phyloP scores from a whole-genome alignment of 495 filamentous ascomycete species.

The Penicillium ochrochloron region DNA sequence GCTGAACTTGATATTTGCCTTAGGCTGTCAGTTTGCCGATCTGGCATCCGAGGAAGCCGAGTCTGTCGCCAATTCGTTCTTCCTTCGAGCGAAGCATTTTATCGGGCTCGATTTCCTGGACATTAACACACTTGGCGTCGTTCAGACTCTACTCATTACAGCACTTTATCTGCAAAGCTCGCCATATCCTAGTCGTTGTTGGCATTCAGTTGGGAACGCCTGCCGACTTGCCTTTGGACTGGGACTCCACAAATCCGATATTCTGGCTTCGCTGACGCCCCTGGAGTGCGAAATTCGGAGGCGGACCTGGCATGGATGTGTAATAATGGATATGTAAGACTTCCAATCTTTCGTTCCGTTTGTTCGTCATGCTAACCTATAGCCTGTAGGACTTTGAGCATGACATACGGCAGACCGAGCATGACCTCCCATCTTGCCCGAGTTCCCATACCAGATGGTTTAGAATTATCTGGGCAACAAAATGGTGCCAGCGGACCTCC shows the following conservation, averaged over 20 bases:
- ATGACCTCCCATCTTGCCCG: constrained; percentile 40
- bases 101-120: constrained; percentile 43
- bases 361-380: constrained; percentile 1
- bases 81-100: constrained; percentile 34
- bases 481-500: constrained; percentile 3
- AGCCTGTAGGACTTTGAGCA: constrained; percentile 43
- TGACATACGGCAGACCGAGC: constrained; percentile 49
- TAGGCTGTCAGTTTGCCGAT: constrained; percentile 42
- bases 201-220: constrained; percentile 46
- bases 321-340: constrained; percentile 48
- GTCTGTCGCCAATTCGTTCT: constrained; percentile 37
- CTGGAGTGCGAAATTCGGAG: constrained; percentile 45
- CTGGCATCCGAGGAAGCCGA: constrained; percentile 27
- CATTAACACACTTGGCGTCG: constrained; percentile 29
- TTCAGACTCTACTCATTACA: constrained; percentile 45
- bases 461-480: constrained; percentile 11
- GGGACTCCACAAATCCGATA: constrained; percentile 36
- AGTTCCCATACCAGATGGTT: constrained; percentile 24
- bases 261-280: background rate
- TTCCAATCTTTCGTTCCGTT: background rate
- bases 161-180: constrained; percentile 45
- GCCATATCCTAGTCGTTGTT: constrained; percentile 42
- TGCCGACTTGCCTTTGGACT: constrained; percentile 42
- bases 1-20: constrained; percentile 44
- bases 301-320: constrained; percentile 52